Evolutionary conservation across 768 basidiomycete genomes (phyloP).

Genomic region (Jaapia argillacea): DNA sequence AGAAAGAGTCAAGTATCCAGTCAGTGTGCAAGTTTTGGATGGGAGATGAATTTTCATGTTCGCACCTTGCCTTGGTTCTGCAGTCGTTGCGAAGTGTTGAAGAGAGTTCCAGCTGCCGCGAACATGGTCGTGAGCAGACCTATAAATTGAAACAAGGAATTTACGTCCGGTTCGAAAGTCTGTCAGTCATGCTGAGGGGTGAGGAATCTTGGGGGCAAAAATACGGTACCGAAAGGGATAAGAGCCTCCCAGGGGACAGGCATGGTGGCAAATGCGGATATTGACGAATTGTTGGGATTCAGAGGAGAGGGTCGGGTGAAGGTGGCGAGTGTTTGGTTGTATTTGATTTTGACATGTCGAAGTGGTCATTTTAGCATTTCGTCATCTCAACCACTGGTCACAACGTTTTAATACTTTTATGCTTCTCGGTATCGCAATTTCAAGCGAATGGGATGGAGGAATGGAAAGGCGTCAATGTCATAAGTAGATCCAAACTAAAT

Average conservation of each 20-base stretch:
- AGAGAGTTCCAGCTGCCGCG: constrained; percentile 80
- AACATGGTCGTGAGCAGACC: constrained; percentile 84
- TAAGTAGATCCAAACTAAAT: too few relatives aligned
- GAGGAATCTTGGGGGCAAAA: constrained; percentile 58
- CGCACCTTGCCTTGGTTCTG: constrained; percentile 89
- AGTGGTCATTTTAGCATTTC: too few relatives aligned
- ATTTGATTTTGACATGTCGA: too few relatives aligned
- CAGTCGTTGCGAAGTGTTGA: constrained; percentile 65
- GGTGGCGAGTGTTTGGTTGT: too few relatives aligned
- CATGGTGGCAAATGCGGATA: constrained; percentile 34
- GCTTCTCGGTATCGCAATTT: too few relatives aligned
- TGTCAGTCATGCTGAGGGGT: constrained; percentile 96
- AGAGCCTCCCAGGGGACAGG: constrained; percentile 97
- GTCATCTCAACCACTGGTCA: too few relatives aligned
- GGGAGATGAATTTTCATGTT: background rate
- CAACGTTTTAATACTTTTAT: too few relatives aligned
- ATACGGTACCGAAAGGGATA: constrained; percentile 75
- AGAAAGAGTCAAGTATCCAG: background rate
- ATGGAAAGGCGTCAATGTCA: too few relatives aligned
- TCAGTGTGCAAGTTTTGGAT: background rate
- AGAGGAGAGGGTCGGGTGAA: too few relatives aligned
- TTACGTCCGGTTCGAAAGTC: constrained; percentile 60
- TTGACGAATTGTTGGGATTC: too few relatives aligned
- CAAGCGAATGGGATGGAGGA: too few relatives aligned
- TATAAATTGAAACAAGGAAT: constrained; percentile 18